Evolutionary conservation across 768 basidiomycete genomes (phyloP).

Genomic region (Gymnopilus dilepis): DNA sequence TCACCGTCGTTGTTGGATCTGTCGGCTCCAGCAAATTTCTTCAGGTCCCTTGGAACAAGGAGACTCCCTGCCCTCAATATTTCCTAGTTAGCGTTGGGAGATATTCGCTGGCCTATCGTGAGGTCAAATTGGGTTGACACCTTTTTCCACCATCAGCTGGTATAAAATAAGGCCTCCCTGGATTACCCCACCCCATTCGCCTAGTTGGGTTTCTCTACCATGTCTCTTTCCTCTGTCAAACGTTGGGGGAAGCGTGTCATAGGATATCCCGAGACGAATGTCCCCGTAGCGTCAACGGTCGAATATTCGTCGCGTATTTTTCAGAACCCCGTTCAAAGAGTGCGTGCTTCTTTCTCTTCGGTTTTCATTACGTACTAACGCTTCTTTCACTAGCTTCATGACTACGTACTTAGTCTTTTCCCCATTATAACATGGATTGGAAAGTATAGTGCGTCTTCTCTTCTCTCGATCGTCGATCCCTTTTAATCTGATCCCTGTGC

Average conservation of each 20-base stretch:
- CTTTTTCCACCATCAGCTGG: conserved; percentile 13
- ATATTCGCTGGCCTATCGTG: neutral
- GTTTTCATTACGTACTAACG: conserved; percentile 6
- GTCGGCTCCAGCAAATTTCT: conserved; percentile 1
- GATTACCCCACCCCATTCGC: conserved; percentile 11
- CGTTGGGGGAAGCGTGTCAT: conserved; percentile 61
- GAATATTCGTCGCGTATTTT: conserved; percentile 54
- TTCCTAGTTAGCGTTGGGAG: neutral
- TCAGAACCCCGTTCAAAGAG: conserved; percentile 53
- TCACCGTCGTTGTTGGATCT: neutral
- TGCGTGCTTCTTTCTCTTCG: conserved; percentile 30
- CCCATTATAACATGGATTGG: conserved; percentile 87
- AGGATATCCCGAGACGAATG: conserved; percentile 60
- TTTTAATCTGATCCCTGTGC: conserved; percentile 1
- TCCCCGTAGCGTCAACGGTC: conserved; percentile 62
- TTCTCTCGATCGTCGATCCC: neutral
- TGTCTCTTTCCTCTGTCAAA: conserved; percentile 42
- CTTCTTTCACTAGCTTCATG: conserved; percentile 47
- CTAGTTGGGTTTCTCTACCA: conserved; percentile 15
- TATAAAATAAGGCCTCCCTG: conserved; percentile 20
- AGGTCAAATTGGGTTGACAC: conserved; percentile 9
- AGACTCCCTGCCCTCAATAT: conserved; percentile 5
- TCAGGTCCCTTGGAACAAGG: neutral
- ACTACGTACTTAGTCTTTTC: conserved; percentile 78
- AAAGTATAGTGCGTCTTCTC: conserved; percentile 72